These are phyloP conservation scores for Lachancea fermentati DNA, from an alignment of 805 yeast species.

Conservation along the genomic window DNA sequence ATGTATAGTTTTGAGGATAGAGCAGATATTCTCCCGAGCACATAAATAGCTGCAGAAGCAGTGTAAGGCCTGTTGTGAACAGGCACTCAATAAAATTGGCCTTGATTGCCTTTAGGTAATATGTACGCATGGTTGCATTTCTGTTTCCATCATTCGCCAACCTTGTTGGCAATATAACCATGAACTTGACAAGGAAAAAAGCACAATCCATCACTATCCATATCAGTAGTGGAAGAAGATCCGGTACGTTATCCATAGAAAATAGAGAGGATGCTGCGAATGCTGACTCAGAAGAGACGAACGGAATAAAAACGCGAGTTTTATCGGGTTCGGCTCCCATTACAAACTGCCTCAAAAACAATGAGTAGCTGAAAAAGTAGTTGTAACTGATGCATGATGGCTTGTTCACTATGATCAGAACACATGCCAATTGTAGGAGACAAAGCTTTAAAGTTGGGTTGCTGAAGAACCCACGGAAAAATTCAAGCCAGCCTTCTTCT, in stretches of 20 bases:
- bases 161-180: neutral
- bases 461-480: neutral
- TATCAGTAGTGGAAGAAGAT: neutral
- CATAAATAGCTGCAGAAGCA: constrained; percentile 1
- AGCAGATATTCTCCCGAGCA: constrained; percentile 5
- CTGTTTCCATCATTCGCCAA: neutral
- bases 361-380: neutral
- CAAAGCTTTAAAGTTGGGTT: neutral
- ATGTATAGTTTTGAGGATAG: neutral
- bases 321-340: neutral
- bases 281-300: neutral
- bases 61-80: constrained; percentile 3
- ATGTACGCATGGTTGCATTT: neutral
- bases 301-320: neutral
- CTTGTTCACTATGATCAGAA: neutral
- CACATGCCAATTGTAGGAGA: neutral
- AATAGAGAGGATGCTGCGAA: neutral
- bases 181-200: neutral
- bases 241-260: neutral
- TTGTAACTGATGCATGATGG: neutral
- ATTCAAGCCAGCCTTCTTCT: neutral
- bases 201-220: neutral
- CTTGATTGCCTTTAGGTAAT: neutral
- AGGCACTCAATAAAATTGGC: constrained; percentile 2
- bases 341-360: neutral